phyloP scores from a whole-genome alignment of 306 rosid species.

The Mucuna pruriens region DNA sequence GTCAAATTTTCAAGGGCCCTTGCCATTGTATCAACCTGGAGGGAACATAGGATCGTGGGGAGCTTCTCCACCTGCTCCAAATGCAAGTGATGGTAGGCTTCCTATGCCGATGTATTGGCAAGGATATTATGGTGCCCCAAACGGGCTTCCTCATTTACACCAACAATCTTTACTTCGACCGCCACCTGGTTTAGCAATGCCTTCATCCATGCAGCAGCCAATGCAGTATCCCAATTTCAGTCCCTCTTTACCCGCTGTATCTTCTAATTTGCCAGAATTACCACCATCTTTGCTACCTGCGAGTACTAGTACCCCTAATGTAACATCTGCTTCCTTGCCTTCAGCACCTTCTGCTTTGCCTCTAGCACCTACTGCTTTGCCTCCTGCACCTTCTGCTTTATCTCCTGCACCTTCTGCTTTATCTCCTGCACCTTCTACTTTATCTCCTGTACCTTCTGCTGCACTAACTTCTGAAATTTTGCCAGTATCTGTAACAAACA shows the following conservation, averaged over 20 bases:
- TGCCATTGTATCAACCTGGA: conserved; percentile 92
- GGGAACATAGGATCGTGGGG: conserved; percentile 88
- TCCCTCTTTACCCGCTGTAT: conserved; percentile 62
- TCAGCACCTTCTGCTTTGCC: conserved; percentile 32
- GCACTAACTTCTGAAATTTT: conserved; percentile 61
- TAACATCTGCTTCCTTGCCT: conserved; percentile 50
- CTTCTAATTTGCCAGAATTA: conserved; percentile 69
- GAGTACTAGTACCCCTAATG: conserved; percentile 49
- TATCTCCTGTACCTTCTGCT: conserved; percentile 46
- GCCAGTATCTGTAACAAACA: conserved; percentile 57
- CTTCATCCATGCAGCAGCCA: conserved; percentile 77
- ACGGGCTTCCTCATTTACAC: conserved; percentile 78
- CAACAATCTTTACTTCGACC: conserved; percentile 87
- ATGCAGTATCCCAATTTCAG: conserved; percentile 77
- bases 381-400: conserved; percentile 42
- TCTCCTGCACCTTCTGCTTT: conserved; percentile 45
- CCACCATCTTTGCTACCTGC: conserved; percentile 60
- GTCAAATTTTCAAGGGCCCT: conserved; percentile 68
- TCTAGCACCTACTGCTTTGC: conserved; percentile 45
- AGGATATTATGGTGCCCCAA: conserved; percentile 90
- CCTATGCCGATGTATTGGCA: conserved; percentile 96
- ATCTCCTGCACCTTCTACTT: conserved; percentile 42
- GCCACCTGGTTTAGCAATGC: conserved; percentile 80
- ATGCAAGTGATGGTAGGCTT: conserved; percentile 75
- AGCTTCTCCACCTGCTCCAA: conserved; percentile 71